Base-by-base conservation (phyloP, 2,329 filamentous ascomycete species). In the Lachnellula occidentalis region DNA sequence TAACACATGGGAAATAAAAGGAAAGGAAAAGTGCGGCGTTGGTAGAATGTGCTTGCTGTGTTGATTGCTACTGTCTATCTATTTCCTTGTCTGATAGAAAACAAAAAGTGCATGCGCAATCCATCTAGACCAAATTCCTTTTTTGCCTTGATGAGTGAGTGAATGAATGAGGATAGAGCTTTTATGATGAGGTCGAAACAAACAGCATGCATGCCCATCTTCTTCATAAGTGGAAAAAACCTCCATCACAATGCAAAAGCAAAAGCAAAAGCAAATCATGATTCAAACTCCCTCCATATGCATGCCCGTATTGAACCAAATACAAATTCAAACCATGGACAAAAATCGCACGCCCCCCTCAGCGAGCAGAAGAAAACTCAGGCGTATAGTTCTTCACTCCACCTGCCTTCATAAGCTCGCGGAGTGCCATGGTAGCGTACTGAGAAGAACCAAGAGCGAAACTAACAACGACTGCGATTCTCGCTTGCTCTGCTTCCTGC, bases 341-440 rank as follows among this genome's bases (percentile, higher is more conserved):
- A n/a, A 6, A 43, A 3, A 43, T 9, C 21, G 3, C 7, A 21
- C 24, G 5, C 24, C 24, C 1, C 27, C n/a, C 42, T 51, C 43
- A 52, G 6, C 42, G 39, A 43, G 17, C 34, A 36, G 58, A 56
- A 58, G 76, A 74, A 65, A 80, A 87, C 49, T 86, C 83, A 5
- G 85, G 80, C 69, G 83, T 82, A 63, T 79, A 87, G 7, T 77
- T 76, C 64, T 76, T 75, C 5, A 84, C 75, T 12, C 82, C 85
- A 2, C 84, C 66, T 60, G 82, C 84, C 66, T 84, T 87, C 77
- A 90, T 91, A 58, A 95, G 71, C 72, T 95, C 90, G 51, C 90
- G 75, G 60, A 95, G 69, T 12, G 88, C 87, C 77, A 95, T 89
- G 0, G 90, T 95, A 0, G 90, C 90, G 72, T 95, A 95, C 66